Base-by-base conservation (phyloP, 768 basidiomycete genomes). In the Phaeotremella fagi region DNA sequence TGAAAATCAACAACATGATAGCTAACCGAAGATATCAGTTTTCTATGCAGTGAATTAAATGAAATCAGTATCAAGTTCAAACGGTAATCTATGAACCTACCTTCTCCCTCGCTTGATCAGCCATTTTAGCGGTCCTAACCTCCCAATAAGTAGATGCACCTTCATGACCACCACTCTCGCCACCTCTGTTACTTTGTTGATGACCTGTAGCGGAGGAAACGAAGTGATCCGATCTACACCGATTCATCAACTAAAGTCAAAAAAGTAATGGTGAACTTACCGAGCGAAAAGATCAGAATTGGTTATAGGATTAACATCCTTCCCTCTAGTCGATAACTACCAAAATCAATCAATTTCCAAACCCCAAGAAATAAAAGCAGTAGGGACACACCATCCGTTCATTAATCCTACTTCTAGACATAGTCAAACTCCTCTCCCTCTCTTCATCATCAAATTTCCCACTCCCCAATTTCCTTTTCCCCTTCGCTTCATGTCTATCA, bases 151-250 rank as follows among this genome's bases (percentile, higher is more conserved):
- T 68, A 31, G 45, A 50, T 20, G 58, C 54, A 3, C 69, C 69
- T n/a, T 55, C 45, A 23, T 59, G 57, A 3, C 66, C 66, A n/a
- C n/a, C n/a, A n/a, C n/a, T n/a, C n/a, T n/a, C n/a, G 22, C 69
- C 69, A n/a, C 64, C 64, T 35, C 63, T 45, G 53, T 71, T 71
- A 3, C 61, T 63, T 22, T 55, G 54, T 43, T 71, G 69, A 59
- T 71, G 69, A 2, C 69, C 69, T 7, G 69, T 71, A 4, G 69
- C 54, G 26, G 56, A 45, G 2, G 69, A 71, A 3, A 71, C 64
- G 44, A 71, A 64, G 46, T 71, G 69, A 37, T 67, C 66, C 14
- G 69, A 63, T 28, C 69, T 60, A 33, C 31, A 14, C 49, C 18
- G 23, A 38, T 35, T 33, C 23, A 9, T 38, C 35, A 15, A 36